Evolutionary conservation across 2,329 filamentous ascomycete species (phyloP), one percentile per base, ranked within the genome.

Genomic region (Fusarium stilboides): DNA sequence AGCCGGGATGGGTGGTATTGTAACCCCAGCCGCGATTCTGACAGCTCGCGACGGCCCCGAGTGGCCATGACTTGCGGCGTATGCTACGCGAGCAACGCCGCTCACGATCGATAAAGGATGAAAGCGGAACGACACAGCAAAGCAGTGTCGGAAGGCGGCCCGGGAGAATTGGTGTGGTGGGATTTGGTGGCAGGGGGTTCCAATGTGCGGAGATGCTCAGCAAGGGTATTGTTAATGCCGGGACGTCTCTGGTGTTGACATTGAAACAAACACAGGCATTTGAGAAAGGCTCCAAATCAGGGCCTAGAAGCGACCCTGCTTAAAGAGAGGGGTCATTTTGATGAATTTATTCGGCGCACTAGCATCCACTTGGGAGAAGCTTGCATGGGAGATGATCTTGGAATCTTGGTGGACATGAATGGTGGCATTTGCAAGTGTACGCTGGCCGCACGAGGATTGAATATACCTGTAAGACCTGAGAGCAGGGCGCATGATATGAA

Each of bases 401-500:
- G 26, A 52, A 51, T 52, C 20, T 57, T 34, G 53, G 43, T 40
- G 65, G 44, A 53, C 37, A 52, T 37, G 17, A 44, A 65, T 12
- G 42, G 63, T 50, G 58, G 36, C 47, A 62, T 56, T 43, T 44
- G 52, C 39, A 53, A 66, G 44, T 69, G 66, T 55, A 70, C 66
- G 66, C 66, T 70, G 62, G 57, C 50, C 49, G 62, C 66, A 67
- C 66, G 50, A 44, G 52, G 46, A 60, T 62, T 68, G 62, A 59
- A 68, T 72, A 70, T 70, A 72, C 65, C 70, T 64, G 70, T 40
- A 36, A 62, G 59, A 57, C 42, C 45, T 45, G 26, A 37, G 49
- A 50, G 28, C 19, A 42, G 56, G 54, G 50, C 36, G 45, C 58
- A 60, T 50, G 54, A 63, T 52, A 62, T 49, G 55, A 53, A 57